A percentile compares a stretch with the other conserved stretches of the same genome.
Evolutionary conservation across 805 yeast genomes (phyloP).

Genomic region (Lachancea nothofagi): DNA sequence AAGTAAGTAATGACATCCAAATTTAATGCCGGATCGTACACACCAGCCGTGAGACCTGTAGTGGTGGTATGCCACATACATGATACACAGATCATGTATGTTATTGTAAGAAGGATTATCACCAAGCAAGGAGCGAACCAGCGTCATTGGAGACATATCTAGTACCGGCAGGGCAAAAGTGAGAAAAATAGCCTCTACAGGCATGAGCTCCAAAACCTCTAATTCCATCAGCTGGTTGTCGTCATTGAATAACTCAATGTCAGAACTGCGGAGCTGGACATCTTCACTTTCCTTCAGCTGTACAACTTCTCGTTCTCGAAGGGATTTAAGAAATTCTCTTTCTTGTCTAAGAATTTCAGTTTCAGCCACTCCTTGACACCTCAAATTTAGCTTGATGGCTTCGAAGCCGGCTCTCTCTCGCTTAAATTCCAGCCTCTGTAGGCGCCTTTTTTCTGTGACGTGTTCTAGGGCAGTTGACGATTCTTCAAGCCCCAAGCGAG

Average conservation of each 20-base stretch:
- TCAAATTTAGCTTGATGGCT: constrained; percentile 37
- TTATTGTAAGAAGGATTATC: constrained; percentile 12
- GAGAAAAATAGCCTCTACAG: constrained; percentile 70
- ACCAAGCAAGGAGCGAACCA: constrained; percentile 20
- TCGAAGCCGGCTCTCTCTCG: constrained; percentile 59
- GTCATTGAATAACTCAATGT: constrained; percentile 29
- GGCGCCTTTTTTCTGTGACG: constrained; percentile 65
- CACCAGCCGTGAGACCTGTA: constrained; percentile 92
- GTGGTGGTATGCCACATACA: constrained; percentile 77
- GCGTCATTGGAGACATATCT: constrained; percentile 26
- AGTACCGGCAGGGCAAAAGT: constrained; percentile 50
- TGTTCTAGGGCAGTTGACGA: constrained; percentile 57
- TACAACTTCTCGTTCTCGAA: constrained; percentile 31
- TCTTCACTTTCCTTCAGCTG: constrained; percentile 8
- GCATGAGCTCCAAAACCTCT: constrained; percentile 57
- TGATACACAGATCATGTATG: constrained; percentile 41
- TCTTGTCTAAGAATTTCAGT: constrained; percentile 28
- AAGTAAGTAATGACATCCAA: constrained; percentile 79
- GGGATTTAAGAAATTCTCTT: constrained; percentile 27
- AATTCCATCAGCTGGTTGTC: constrained; percentile 25
- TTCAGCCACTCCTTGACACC: constrained; percentile 37
- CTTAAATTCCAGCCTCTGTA: constrained; percentile 69
- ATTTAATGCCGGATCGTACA: constrained; percentile 84
- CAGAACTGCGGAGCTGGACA: constrained; percentile 33
- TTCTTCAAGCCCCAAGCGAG: constrained; percentile 40